Percentiles rank a stretch among this genome's conserved stretches.
Conservation (phyloP, 2,329 filamentous ascomycete species). For the Aspergillus sclerotialis region DNA sequence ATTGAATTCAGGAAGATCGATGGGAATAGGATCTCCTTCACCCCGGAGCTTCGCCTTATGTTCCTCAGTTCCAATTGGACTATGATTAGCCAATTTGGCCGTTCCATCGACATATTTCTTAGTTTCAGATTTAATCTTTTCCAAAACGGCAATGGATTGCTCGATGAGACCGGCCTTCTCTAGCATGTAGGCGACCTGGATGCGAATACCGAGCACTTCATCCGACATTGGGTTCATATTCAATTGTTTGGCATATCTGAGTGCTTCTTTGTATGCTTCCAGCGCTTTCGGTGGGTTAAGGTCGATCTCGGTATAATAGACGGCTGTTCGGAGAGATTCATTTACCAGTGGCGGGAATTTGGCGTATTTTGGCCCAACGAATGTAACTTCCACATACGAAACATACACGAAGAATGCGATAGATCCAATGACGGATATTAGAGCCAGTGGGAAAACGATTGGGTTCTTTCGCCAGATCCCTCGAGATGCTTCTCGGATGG, state of each 20-base stretch:
- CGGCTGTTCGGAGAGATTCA: constrained; percentile 65
- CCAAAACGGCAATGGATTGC: constrained; percentile 68
- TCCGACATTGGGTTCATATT: constrained; percentile 84
- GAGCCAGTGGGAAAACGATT: constrained; percentile 33
- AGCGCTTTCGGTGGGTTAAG: constrained; percentile 70
- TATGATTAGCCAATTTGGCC: too few relatives aligned
- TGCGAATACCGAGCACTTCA: constrained; percentile 81
- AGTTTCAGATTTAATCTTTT: constrained; percentile 67
- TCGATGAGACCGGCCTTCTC: constrained; percentile 67
- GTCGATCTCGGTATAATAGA: constrained; percentile 77
- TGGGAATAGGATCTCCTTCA: constrained; percentile 9
- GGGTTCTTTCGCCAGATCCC: constrained; percentile 39
- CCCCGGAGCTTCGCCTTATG: constrained; percentile 13
- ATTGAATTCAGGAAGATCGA: constrained; percentile 15
- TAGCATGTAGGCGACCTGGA: constrained; percentile 71
- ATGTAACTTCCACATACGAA: constrained; percentile 37
- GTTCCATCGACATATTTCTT: constrained; percentile 39
- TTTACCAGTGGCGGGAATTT: constrained; percentile 40
- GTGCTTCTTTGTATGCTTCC: constrained; percentile 74
- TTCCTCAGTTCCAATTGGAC: constrained; percentile 18
- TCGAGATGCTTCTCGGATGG: constrained; percentile 27
- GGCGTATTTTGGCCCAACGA: constrained; percentile 34
- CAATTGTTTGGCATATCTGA: constrained; percentile 64
- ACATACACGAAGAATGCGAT: constrained; percentile 32
- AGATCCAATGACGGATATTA: constrained; percentile 31